Percentiles rank a stretch among this genome's conserved stretches.
phyloP scores from a whole-genome alignment of 2,329 filamentous ascomycete species.

The Colletotrichum lentis region DNA sequence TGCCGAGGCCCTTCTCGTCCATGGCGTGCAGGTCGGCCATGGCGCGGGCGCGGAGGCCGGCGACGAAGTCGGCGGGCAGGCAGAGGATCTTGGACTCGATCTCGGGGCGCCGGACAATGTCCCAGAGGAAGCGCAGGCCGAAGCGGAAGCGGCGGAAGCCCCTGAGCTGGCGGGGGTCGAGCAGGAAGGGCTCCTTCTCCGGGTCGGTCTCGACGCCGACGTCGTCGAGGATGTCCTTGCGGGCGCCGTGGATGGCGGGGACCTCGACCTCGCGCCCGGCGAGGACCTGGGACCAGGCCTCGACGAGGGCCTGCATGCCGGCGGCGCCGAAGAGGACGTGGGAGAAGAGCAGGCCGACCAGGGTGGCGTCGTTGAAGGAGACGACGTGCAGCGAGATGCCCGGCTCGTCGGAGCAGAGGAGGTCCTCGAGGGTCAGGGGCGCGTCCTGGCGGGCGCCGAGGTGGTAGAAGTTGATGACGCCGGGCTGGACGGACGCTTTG shows the following conservation, averaged over 20 bases:
- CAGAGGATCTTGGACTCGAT: constrained; percentile 51
- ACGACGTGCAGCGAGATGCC: constrained; percentile 58
- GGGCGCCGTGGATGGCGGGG: constrained; percentile 46
- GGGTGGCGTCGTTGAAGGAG: constrained; percentile 59
- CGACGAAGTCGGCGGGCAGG: constrained; percentile 48
- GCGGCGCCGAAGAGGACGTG: constrained; percentile 59
- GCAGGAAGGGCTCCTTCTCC: constrained; percentile 43
- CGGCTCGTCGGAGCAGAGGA: constrained; percentile 52
- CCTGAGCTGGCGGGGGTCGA: constrained; percentile 42
- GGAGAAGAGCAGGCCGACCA: constrained; percentile 56
- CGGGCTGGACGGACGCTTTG: constrained; percentile 31
- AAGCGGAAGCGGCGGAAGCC: constrained; percentile 46
- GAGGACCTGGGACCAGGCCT: constrained; percentile 57
- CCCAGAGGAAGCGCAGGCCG: constrained; percentile 47
- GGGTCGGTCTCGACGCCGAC: constrained; percentile 39
- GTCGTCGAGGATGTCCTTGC: constrained; percentile 48
- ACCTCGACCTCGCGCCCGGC: constrained; percentile 54
- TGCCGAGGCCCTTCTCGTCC: constrained; percentile 28
- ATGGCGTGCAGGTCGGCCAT: constrained; percentile 43
- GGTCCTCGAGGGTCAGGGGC: constrained; percentile 49
- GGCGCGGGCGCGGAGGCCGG: constrained; percentile 45
- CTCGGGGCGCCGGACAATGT: constrained; percentile 44
- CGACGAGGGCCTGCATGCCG: constrained; percentile 52
- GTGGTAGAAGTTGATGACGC: constrained; percentile 36
- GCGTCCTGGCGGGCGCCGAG: constrained; percentile 38